Conservation (phyloP, 495 filamentous ascomycete species). For the Podospora sp. region DNA sequence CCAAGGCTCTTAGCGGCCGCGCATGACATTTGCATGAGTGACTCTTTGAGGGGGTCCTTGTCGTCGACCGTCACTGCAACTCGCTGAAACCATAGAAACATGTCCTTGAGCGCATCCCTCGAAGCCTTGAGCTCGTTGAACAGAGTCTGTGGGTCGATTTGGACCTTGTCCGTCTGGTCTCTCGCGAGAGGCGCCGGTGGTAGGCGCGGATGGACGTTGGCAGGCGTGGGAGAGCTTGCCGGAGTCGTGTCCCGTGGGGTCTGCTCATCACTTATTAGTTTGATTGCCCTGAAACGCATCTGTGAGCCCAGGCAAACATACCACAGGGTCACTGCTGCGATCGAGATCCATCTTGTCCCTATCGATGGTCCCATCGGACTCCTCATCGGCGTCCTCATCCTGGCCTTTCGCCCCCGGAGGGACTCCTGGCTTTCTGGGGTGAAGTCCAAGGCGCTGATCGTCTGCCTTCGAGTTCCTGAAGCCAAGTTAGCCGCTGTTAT, state of each 20-base stretch:
- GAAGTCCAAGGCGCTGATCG: neutral
- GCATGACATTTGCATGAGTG: neutral
- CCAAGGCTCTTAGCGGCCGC: neutral
- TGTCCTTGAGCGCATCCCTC: neutral
- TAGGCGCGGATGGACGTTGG: neutral
- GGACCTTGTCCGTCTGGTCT: neutral
- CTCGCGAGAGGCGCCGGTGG: neutral
- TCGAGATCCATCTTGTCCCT: neutral
- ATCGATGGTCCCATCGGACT: neutral
- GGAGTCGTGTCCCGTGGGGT: neutral
- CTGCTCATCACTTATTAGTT: neutral
- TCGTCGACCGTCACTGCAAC: neutral
- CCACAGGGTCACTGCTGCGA: neutral
- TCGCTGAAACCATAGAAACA: conserved; percentile 3
- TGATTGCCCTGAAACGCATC: neutral
- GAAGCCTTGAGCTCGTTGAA: neutral
- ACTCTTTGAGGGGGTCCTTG: neutral
- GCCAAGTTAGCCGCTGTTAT: neutral
- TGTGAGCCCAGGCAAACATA: neutral
- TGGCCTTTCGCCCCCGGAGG: neutral
- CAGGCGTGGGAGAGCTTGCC: neutral
- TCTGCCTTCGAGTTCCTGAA: neutral
- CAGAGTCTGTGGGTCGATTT: neutral
- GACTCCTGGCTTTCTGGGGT: neutral
- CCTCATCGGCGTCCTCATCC: neutral